Evolutionary conservation across 768 basidiomycete genomes (phyloP), one percentile per base, ranked within the genome.

Genomic region (Cytidiella melzeri): DNA sequence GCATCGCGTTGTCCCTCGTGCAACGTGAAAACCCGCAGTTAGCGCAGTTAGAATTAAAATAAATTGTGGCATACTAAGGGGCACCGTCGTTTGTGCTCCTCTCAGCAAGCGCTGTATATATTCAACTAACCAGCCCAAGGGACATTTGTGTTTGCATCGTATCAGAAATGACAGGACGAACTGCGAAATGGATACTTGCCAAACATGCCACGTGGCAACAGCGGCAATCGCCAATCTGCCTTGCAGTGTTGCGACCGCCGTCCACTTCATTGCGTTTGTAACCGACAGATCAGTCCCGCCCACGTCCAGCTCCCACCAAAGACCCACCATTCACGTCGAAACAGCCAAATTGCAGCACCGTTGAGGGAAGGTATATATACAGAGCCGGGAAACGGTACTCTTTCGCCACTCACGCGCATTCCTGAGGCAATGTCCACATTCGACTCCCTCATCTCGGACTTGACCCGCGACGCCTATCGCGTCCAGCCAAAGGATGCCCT

Each of bases 401-500:
- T 34, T 15, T 34, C 30, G 7, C 30, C 30, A 7, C 30, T 34
- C 30, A 34, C 30, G 9, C 30, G 30, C 7, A 34, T 34, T 15
- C 30, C 30, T 34, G 30, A 34, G 15, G 39, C 25, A 10, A 77
- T 77, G 76, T 86, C 90, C 41, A 87, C 89, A 20, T 94, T 92
- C 64, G 84, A 92, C 55, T 69, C 73, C 37, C 86, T 97, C 55
- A 74, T 96, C 55, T 75, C 73, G 48, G 92, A 97, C 64, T 76
- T 97, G 47, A 84, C 88, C 56, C 83, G 90, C 63, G 94, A 95
- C 65, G 80, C 80, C 38, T 76, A 87, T 38, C 84, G 88, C 55
- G 89, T 81, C 3, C 89, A 92, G 64, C 93, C 95, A 19, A 83
- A 80, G 59, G 95, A 98, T 62, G 81, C 85, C 3, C 83, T 96